phyloP scores from a whole-genome alignment of 2,329 filamentous ascomycete genomes.

The Geosmithia putterillii region DNA sequence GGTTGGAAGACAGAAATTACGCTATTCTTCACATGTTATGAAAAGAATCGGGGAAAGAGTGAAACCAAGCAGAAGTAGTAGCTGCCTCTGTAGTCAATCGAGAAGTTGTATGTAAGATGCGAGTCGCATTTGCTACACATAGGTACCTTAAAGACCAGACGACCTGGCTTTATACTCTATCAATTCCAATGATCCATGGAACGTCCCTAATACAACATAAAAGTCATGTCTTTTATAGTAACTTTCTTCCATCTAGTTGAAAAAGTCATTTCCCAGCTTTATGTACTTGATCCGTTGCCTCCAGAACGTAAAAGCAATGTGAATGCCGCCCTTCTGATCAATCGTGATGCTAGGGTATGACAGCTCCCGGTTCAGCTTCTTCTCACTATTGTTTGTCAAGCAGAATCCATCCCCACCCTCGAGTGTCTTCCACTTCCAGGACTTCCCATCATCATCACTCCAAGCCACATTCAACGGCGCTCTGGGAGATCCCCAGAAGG shows the following conservation, averaged over 20 bases:
- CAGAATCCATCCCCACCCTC: constrained; percentile 32
- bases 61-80: too few species aligned
- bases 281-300: constrained; percentile 28
- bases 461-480: constrained; percentile 20
- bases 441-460: constrained; percentile 20
- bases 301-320: constrained; percentile 29
- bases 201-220: too few species aligned
- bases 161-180: too few species aligned
- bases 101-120: too few species aligned
- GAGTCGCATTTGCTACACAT: too few species aligned
- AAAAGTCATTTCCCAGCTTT: constrained; percentile 9
- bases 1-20: too few species aligned
- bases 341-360: constrained; percentile 28
- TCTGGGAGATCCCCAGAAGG: constrained; percentile 29
- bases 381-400: constrained; percentile 28
- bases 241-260: neutral
- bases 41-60: too few species aligned
- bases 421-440: constrained; percentile 23
- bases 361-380: constrained; percentile 26
- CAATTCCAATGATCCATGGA: too few species aligned
- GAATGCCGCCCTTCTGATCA: constrained; percentile 12
- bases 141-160: too few species aligned
- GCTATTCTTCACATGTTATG: too few species aligned
- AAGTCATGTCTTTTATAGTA: neutral
- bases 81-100: too few species aligned